These are phyloP conservation scores for Teunomyces cretensis DNA, from an alignment of 805 yeast species.

Conservation along the genomic window DNA sequence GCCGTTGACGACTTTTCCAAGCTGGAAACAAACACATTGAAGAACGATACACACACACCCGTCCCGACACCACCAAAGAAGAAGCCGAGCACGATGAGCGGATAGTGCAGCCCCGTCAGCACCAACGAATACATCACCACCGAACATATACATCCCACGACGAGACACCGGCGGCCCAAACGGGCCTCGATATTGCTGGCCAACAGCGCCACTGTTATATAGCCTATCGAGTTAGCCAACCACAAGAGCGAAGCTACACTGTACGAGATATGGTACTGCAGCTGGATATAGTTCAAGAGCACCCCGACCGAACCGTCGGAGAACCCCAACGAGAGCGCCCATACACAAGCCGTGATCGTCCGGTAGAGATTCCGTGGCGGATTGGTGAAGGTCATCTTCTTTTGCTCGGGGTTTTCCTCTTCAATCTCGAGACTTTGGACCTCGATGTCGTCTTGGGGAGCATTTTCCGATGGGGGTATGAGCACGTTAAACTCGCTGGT, in stretches of 20 bases:
- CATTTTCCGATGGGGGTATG: neutral
- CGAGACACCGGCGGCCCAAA: constrained; percentile 16
- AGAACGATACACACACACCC: constrained; percentile 19
- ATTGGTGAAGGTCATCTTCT: constrained; percentile 14
- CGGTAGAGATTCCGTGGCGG: constrained; percentile 18
- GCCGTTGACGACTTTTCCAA: constrained; percentile 20
- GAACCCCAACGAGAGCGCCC: constrained; percentile 17
- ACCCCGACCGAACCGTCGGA: constrained; percentile 24
- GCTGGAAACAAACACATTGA: constrained; percentile 21
- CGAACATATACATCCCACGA: constrained; percentile 12
- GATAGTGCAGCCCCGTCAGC: constrained; percentile 19
- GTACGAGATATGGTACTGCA: constrained; percentile 17
- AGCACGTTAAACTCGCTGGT: neutral
- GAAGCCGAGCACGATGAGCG: constrained; percentile 21
- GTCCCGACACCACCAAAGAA: constrained; percentile 24
- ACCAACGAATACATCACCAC: constrained; percentile 16
- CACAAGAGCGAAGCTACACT: constrained; percentile 20
- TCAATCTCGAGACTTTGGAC: no score
- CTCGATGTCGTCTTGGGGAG: no score
- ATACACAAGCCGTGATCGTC: constrained; percentile 15
- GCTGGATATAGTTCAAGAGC: constrained; percentile 20
- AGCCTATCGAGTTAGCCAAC: constrained; percentile 20
- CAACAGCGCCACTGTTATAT: constrained; percentile 16
- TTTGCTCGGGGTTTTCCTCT: no score
- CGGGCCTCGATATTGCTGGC: constrained; percentile 15